Percentiles rank a stretch among this genome's conserved stretches.
Evolutionary conservation across 768 basidiomycete species (phyloP).

Genomic region (Guyanaporus albipodus): DNA sequence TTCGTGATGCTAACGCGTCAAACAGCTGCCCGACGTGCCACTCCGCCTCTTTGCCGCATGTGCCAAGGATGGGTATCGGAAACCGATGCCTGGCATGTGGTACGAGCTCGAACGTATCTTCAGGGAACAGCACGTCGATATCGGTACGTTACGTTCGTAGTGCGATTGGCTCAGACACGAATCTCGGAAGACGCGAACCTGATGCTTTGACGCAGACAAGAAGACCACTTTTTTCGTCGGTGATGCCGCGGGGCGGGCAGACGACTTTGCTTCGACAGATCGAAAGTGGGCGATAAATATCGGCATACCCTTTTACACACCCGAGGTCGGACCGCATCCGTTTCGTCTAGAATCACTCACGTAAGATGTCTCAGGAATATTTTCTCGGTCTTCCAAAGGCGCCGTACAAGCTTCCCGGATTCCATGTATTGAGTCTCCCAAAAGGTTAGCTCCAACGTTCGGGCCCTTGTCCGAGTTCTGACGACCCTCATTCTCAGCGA

Average conservation of each 20-base stretch:
- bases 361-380: conserved; percentile 56
- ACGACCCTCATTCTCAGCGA: conserved; percentile 27
- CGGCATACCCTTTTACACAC: conserved; percentile 72
- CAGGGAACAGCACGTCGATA: conserved; percentile 48
- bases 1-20: background rate
- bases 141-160: conserved; percentile 52
- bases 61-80: conserved; percentile 70
- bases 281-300: conserved; percentile 82
- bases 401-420: conserved; percentile 57
- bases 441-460: conserved; percentile 17
- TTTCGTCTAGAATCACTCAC: background rate
- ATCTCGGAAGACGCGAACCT: background rate
- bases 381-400: conserved; percentile 54
- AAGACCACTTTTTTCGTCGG: conserved; percentile 74
- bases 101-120: conserved; percentile 64
- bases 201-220: conserved; percentile 48
- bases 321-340: conserved; percentile 53
- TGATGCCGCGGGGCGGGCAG: conserved; percentile 79
- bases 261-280: conserved; percentile 80
- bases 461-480: background rate
- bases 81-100: conserved; percentile 90
- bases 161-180: background rate
- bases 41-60: conserved; percentile 78
- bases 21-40: conserved; percentile 67
- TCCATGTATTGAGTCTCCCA: conserved; percentile 52